Evolutionary conservation across 768 basidiomycete species (phyloP).

Genomic region (Pisolithus sp.): DNA sequence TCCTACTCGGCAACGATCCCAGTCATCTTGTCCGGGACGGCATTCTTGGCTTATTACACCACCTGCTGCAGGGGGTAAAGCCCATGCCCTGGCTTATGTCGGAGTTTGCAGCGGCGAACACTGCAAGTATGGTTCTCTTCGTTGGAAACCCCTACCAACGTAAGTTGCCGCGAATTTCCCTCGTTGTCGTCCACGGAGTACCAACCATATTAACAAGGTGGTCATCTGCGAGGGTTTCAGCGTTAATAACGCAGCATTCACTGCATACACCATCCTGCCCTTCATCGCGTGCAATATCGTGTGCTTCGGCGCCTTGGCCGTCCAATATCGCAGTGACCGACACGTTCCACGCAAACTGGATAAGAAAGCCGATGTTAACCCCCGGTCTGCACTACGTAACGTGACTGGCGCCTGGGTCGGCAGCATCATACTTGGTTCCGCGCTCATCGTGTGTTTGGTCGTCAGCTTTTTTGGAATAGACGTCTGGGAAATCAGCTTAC

Average conservation of each 20-base stretch:
- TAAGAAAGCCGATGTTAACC: slow-evolving; percentile 33
- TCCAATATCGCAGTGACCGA: slow-evolving; percentile 53
- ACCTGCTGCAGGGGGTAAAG: slow-evolving; percentile 41
- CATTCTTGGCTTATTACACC: slow-evolving; percentile 87
- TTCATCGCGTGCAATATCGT: slow-evolving; percentile 63
- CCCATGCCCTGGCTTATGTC: slow-evolving; percentile 66
- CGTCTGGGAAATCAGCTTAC: slow-evolving; percentile 80
- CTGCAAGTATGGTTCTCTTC: slow-evolving; percentile 68
- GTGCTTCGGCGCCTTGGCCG: slow-evolving; percentile 50
- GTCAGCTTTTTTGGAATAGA: slow-evolving; percentile 72
- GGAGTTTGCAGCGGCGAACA: slow-evolving; percentile 76
- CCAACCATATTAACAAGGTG: slow-evolving; percentile 26
- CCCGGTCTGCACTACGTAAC: slow-evolving; percentile 65
- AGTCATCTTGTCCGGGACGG: slow-evolving; percentile 85
- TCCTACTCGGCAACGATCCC: slow-evolving; percentile 92
- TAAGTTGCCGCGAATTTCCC: slow-evolving; percentile 7
- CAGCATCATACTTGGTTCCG: slow-evolving; percentile 53
- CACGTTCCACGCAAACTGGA: slow-evolving; percentile 46
- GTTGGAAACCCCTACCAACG: slow-evolving; percentile 92
- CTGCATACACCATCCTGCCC: slow-evolving; percentile 77
- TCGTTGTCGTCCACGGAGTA: neutral
- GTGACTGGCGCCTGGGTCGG: slow-evolving; percentile 71
- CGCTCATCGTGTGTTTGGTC: slow-evolving; percentile 68
- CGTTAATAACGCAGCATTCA: slow-evolving; percentile 72
- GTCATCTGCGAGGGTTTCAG: slow-evolving; percentile 84